Conservation (phyloP, 306 rosid genomes). For the Trichosanthes cucumerina region DNA sequence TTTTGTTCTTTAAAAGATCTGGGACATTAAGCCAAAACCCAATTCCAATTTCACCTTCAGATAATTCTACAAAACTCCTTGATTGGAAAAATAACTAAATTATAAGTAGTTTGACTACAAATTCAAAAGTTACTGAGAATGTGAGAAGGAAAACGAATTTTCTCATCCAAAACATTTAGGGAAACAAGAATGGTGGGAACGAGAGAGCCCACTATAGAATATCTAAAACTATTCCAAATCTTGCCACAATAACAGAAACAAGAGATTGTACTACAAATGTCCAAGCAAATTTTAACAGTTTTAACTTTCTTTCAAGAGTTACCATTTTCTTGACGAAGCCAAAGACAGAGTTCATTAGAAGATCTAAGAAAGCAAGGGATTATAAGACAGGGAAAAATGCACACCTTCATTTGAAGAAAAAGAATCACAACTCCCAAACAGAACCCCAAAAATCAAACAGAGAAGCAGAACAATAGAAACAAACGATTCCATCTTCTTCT, state of each 20-base stretch:
- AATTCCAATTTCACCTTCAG: background rate
- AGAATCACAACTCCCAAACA: slow-evolving; percentile 33
- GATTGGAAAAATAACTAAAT: background rate
- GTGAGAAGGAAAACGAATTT: background rate
- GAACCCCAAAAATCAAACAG: slow-evolving; percentile 27
- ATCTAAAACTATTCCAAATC: background rate
- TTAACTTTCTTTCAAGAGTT: background rate
- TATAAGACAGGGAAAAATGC: slow-evolving; percentile 1
- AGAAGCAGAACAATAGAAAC: slow-evolving; percentile 36
- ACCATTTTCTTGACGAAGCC: slow-evolving; percentile 9
- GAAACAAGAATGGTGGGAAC: slow-evolving; percentile 1
- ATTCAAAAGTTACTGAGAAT: background rate
- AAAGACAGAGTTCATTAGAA: slow-evolving; percentile 2
- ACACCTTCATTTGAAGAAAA: slow-evolving; percentile 62
- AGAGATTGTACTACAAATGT: background rate
- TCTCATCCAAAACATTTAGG: background rate
- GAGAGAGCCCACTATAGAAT: background rate
- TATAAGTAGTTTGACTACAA: background rate
- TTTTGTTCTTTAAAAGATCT: background rate
- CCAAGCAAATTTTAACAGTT: background rate
- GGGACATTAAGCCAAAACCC: background rate
- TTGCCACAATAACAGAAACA: background rate
- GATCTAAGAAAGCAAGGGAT: slow-evolving; percentile 38
- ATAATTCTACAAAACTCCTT: background rate
- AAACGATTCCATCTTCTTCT: slow-evolving; percentile 32